Percentiles rank a stretch among this genome's conserved stretches.
Conservation (phyloP, 305 asterid genomes). For the Solanum chacoense region DNA sequence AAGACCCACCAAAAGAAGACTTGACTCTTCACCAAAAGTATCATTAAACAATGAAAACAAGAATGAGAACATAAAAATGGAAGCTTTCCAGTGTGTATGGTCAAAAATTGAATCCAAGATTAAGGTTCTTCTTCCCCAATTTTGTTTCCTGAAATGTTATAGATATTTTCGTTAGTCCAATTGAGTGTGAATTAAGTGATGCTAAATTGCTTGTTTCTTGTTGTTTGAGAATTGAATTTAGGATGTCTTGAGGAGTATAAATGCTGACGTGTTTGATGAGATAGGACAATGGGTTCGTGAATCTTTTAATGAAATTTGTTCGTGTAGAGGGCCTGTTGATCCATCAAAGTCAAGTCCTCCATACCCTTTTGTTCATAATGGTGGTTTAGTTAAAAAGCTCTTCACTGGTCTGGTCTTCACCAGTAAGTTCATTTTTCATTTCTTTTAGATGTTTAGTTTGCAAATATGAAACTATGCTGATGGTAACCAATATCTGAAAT, state of each 20-base stretch:
- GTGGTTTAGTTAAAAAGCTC: conserved; percentile 41
- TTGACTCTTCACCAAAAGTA: background rate
- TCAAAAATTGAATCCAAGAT: conserved; percentile 49
- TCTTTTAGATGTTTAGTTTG: background rate
- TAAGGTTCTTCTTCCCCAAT: conserved; percentile 25
- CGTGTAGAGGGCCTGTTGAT: conserved; percentile 23
- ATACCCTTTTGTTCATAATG: conserved; percentile 40
- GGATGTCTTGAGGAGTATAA: conserved; percentile 63
- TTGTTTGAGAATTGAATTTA: conserved; percentile 14
- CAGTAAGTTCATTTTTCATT: conserved; percentile 34
- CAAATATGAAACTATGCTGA: background rate
- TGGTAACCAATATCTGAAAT: background rate
- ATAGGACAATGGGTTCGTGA: conserved; percentile 53
- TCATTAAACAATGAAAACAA: conserved; percentile 13
- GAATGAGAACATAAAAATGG: conserved; percentile 25
- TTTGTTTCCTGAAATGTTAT: background rate
- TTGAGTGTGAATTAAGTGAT: background rate
- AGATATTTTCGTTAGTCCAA: background rate
- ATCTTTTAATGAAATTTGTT: conserved; percentile 46
- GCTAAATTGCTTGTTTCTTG: background rate
- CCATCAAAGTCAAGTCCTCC: conserved; percentile 25
- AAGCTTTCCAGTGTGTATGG: conserved; percentile 54
- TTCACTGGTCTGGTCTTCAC: conserved; percentile 69
- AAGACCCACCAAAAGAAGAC: conserved; percentile 35
- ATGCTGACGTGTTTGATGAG: conserved; percentile 50